These are phyloP conservation scores for Cryoendolithus antarcticus DNA, from an alignment of 2,329 filamentous ascomycete genomes.

Conservation along the genomic window DNA sequence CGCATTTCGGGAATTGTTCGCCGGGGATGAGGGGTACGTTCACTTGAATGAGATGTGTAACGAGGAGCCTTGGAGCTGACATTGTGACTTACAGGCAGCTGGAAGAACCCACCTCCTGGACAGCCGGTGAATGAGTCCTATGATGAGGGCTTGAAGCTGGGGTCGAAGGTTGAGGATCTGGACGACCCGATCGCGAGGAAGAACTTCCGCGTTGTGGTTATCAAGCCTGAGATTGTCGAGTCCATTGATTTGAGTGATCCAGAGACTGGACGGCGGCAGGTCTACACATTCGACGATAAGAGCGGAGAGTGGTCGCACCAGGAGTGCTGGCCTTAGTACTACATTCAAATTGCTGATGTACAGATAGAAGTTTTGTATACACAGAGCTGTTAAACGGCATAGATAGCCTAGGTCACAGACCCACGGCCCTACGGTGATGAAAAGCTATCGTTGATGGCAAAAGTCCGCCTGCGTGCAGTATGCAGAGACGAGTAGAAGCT, in stretches of 20 bases:
- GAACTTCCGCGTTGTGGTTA: constrained; percentile 79
- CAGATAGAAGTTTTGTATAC: too few species aligned
- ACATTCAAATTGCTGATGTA: too few species aligned
- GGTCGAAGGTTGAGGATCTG: constrained; percentile 58
- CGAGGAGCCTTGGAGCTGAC: constrained; percentile 5
- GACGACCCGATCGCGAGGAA: constrained; percentile 56
- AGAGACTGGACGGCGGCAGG: constrained; percentile 49
- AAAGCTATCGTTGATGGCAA: too few species aligned
- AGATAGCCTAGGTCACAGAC: too few species aligned
- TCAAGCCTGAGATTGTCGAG: constrained; percentile 70
- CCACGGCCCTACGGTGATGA: too few species aligned
- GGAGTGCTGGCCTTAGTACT: constrained; percentile 51
- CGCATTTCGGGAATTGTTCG: constrained; percentile 79
- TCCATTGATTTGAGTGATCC: constrained; percentile 58
- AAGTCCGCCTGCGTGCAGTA: too few species aligned
- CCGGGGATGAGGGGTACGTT: constrained; percentile 60
- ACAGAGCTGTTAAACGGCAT: too few species aligned
- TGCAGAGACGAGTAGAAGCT: too few species aligned
- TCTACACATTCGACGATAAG: constrained; percentile 48
- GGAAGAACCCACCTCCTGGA: constrained; percentile 41
- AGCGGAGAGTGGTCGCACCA: constrained; percentile 51
- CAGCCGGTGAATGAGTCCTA: constrained; percentile 33
- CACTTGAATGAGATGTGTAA: not conserved
- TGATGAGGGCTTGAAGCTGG: constrained; percentile 34
- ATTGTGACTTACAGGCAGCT: constrained; percentile 43